Conservation (phyloP, 2,329 filamentous ascomycete genomes). For the Pleomassaria siparia region DNA sequence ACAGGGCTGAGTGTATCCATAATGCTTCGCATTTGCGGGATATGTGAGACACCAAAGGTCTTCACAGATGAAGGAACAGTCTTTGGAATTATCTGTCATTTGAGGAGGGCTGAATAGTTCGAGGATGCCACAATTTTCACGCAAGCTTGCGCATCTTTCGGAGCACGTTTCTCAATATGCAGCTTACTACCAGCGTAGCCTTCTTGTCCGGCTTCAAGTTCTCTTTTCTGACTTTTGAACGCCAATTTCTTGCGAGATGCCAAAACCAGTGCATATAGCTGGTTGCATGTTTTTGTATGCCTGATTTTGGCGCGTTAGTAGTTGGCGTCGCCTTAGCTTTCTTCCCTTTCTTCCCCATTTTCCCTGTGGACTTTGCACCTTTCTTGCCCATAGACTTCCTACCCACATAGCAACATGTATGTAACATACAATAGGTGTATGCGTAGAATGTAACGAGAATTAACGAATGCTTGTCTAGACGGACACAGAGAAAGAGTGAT, state of each 20-base stretch:
- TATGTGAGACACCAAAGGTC: no score
- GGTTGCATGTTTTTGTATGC: not conserved
- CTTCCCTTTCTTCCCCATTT: no score
- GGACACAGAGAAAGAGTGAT: no score
- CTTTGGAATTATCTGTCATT: no score
- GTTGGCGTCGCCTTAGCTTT: no score
- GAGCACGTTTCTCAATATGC: not conserved
- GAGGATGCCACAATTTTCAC: not conserved
- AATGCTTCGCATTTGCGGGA: not conserved
- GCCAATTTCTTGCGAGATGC: not conserved
- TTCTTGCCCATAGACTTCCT: no score
- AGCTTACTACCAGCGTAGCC: not conserved
- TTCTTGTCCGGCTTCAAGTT: not conserved
- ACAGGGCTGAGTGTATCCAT: not conserved
- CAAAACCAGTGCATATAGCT: not conserved
- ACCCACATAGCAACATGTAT: no score
- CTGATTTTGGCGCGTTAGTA: no score
- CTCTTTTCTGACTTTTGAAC: not conserved
- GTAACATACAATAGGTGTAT: no score
- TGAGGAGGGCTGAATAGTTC: not conserved
- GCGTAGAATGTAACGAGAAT: no score
- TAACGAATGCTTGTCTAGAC: no score
- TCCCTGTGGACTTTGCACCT: no score
- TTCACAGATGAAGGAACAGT: not conserved
- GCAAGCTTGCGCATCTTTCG: not conserved